Evolutionary conservation across 129 eudicot species (phyloP).

Genomic region (Flaveria trinervia): DNA sequence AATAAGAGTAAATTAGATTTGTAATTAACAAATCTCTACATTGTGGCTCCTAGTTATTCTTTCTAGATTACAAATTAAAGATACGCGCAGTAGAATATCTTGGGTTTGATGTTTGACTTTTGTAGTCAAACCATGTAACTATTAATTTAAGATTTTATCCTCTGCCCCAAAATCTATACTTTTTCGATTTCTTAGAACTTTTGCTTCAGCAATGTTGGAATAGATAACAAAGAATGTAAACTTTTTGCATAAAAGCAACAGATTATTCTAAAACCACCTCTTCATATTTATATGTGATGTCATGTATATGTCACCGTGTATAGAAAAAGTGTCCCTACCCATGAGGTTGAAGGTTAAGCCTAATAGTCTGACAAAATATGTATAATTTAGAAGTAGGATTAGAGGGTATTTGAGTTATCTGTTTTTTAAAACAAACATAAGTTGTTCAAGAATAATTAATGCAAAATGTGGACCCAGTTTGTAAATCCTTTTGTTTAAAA

Average conservation of each 20-base stretch:
- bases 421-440: no score
- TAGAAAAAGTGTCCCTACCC: no score
- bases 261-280: neutral
- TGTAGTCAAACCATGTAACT: constrained; percentile 23
- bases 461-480: constrained; percentile 29
- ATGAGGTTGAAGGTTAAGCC: no score
- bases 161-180: constrained; percentile 23
- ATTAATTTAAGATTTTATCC: constrained; percentile 14
- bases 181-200: neutral
- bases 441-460: constrained; percentile 19
- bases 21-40: no score
- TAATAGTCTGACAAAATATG: no score
- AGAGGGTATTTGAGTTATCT: no score
- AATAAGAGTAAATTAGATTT: no score
- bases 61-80: no score
- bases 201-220: neutral
- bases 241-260: neutral
- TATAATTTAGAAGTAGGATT: no score
- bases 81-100: neutral
- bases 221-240: neutral
- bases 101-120: constrained; percentile 25
- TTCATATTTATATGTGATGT: no score
- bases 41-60: no score
- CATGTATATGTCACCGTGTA: no score
- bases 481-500: neutral